Percentiles rank a stretch among this genome's conserved stretches.
These are phyloP conservation scores for Santalum album DNA, from an alignment of 164 flowering plant genomes.

Conservation along the genomic window DNA sequence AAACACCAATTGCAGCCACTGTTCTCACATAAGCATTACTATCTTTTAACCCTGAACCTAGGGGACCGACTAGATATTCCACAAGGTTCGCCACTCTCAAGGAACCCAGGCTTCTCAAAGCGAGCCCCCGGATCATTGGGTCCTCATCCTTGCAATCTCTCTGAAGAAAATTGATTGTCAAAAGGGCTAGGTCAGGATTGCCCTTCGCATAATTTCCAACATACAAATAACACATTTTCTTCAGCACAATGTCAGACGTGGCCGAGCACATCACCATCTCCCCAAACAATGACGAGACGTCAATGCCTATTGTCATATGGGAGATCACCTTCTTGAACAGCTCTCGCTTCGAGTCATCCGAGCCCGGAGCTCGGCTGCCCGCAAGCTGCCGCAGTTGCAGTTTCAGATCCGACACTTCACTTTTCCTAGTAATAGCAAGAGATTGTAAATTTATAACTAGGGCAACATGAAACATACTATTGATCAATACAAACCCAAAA, in stretches of 20 bases:
- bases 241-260: slow-evolving; percentile 86
- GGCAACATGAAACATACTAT: neutral
- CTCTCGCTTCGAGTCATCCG: slow-evolving; percentile 84
- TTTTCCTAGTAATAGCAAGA: slow-evolving; percentile 42
- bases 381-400: slow-evolving; percentile 85
- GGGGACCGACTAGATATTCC: slow-evolving; percentile 96
- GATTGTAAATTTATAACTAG: neutral
- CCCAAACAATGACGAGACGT: slow-evolving; percentile 91
- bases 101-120: slow-evolving; percentile 83
- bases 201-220: slow-evolving; percentile 94
- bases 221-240: slow-evolving; percentile 96
- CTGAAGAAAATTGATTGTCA: slow-evolving; percentile 95
- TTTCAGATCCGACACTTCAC: slow-evolving; percentile 92
- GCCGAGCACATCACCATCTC: slow-evolving; percentile 99
- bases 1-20: slow-evolving; percentile 76
- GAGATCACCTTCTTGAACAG: slow-evolving; percentile 96
- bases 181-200: slow-evolving; percentile 91
- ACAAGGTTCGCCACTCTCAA: slow-evolving; percentile 81
- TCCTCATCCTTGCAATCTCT: slow-evolving; percentile 94
- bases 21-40: slow-evolving; percentile 75
- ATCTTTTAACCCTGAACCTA: slow-evolving; percentile 84
- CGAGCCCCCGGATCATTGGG: slow-evolving; percentile 97
- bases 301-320: slow-evolving; percentile 93
- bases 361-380: slow-evolving; percentile 88
- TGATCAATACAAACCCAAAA: neutral